Base-by-base conservation (phyloP, 345 rosid genomes). In the Rhodamnia argentea region DNA sequence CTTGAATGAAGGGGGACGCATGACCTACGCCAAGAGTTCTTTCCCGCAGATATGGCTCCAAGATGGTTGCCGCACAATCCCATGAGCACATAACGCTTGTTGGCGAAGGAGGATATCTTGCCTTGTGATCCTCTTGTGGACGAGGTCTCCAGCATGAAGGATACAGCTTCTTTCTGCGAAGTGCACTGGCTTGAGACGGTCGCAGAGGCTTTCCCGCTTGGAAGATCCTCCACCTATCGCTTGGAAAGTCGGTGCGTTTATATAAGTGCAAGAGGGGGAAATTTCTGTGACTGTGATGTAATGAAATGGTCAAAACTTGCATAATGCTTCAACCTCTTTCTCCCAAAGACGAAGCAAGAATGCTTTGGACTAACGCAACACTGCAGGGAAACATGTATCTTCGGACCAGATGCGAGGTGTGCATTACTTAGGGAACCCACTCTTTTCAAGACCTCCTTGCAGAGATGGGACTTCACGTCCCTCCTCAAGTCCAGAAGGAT, bases 381-480 rank as follows among this genome's bases (percentile, higher is more conserved):
- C 32, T 32, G 52, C 58, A 82, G 26, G 84, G 40, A 82, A 82
- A 53, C 55, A 40, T 58, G 40, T 62, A 9, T 62, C 75, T 29
- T 62, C 29, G 40, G 75, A 29, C 22, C 42, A 29, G 40, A 62
- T 62, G 18, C 22, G 42, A 14, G 11, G 75, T 27, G 20, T 62
- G 3, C 26, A 4, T 13, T 9, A 84, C 55, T 84, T 74, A 55
- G 56, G 27, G 74, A 86, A 83, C 88, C 85, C 82, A 87, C 89
- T 85, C 87, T 84, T 90, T 85, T 84, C 76, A 88, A 87, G 74
- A 87, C 86, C 57, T 87, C 87, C 83, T 88, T 83, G 89, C 92
- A 89, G 55, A 89, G 88, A 42, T 91, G 88, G 20, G 85, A 83
- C 24, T 88, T 89, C 75, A 91, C 85, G 47, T 89, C 87, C 85